Conservation (phyloP, 2,329 filamentous ascomycete species). For the Calonectria crousiana region DNA sequence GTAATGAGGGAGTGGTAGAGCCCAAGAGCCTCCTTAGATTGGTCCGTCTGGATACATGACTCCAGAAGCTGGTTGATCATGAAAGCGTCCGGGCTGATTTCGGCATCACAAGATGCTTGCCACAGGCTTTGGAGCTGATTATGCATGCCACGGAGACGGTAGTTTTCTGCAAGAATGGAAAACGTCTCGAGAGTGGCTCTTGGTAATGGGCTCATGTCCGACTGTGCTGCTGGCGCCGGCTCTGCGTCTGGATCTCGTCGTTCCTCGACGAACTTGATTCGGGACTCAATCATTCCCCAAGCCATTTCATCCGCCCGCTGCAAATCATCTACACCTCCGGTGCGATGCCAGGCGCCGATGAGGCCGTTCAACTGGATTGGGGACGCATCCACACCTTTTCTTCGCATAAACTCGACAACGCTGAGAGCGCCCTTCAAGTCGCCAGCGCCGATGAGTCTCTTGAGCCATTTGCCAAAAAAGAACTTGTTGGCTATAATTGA, state of each 20-base stretch:
- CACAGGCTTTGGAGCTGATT: conserved; percentile 70
- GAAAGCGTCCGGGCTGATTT: conserved; percentile 77
- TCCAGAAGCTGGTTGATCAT: conserved; percentile 85
- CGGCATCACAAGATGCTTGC: conserved; percentile 70
- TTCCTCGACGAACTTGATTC: conserved; percentile 72
- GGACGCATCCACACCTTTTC: conserved; percentile 74
- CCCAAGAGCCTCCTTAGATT: conserved; percentile 64
- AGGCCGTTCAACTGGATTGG: conserved; percentile 85
- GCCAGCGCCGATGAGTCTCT: conserved; percentile 80
- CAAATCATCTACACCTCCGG: conserved; percentile 65
- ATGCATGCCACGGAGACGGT: conserved; percentile 72
- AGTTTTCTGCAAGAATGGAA: conserved; percentile 79
- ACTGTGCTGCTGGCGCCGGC: neutral
- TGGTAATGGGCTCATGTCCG: conserved; percentile 53
- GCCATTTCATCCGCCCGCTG: conserved; percentile 75
- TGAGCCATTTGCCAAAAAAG: conserved; percentile 91
- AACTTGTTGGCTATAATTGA: conserved; percentile 75
- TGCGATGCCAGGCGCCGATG: conserved; percentile 81
- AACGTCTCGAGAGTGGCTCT: conserved; percentile 83
- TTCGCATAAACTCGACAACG: conserved; percentile 82
- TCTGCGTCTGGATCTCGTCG: conserved; percentile 46
- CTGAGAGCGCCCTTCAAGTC: conserved; percentile 78
- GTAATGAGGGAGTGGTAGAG: conserved; percentile 68
- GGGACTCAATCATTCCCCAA: conserved; percentile 81
- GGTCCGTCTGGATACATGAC: conserved; percentile 71